phyloP scores from a whole-genome alignment of 768 basidiomycete species.

The Hygrophorus pudorinus region DNA sequence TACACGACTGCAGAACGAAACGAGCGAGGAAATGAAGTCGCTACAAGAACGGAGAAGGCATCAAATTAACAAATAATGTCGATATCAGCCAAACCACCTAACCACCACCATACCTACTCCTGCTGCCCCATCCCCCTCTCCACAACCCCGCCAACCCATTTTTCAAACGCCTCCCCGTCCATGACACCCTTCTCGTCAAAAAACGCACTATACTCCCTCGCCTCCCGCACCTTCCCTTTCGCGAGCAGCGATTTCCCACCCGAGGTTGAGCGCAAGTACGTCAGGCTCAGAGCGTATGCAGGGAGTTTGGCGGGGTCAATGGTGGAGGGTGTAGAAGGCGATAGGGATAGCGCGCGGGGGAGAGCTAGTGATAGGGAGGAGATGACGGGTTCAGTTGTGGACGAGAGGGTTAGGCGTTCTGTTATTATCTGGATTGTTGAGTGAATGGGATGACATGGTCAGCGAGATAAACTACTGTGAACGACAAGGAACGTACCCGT shows the following conservation, averaged over 20 bases:
- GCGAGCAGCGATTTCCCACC: conserved; percentile 78
- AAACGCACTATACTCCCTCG: conserved; percentile 56
- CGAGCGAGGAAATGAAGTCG: neutral
- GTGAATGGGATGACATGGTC: neutral
- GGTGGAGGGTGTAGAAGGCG: neutral
- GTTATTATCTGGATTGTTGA: conserved; percentile 62
- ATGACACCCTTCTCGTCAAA: conserved; percentile 77
- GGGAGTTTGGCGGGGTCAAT: conserved; percentile 36
- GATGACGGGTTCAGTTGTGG: conserved; percentile 50
- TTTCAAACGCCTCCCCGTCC: conserved; percentile 65
- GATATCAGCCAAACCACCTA: no score
- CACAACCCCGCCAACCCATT: conserved; percentile 69
- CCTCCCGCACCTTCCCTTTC: conserved; percentile 50
- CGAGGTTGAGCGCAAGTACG: conserved; percentile 72
- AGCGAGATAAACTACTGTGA: conserved; percentile 11
- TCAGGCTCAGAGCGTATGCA: conserved; percentile 54
- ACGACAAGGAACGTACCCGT: conserved; percentile 40
- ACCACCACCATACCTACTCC: no score
- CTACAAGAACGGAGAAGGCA: neutral
- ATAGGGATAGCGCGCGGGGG: neutral
- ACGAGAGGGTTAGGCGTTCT: conserved; percentile 75
- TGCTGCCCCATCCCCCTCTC: conserved; percentile 60
- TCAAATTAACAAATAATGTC: neutral
- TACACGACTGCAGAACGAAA: neutral
- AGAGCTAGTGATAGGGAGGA: neutral